phyloP scores from a whole-genome alignment of 306 rosid species.

The Cicer bijugum region DNA sequence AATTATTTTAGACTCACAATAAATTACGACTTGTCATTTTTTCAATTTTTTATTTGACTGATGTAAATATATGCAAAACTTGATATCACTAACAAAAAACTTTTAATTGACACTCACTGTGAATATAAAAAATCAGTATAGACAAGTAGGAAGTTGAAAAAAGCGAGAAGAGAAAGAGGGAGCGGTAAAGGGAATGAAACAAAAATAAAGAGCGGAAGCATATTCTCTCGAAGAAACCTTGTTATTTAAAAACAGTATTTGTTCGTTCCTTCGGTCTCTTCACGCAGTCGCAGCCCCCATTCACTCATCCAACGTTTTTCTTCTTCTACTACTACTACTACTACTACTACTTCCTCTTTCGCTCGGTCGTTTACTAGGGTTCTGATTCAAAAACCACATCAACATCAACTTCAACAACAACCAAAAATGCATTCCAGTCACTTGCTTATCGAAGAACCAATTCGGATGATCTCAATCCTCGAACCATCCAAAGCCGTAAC shows the following conservation, averaged over 20 bases:
- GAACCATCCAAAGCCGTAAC: slow-evolving; percentile 85
- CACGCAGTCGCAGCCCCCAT: slow-evolving; percentile 33
- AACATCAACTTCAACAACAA: background rate
- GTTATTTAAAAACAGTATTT: background rate
- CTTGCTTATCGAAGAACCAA: slow-evolving; percentile 92
- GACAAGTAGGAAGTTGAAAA: background rate
- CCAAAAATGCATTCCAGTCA: slow-evolving; percentile 88
- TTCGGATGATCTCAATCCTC: slow-evolving; percentile 90
- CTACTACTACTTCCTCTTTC: background rate
- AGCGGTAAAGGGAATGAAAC: background rate
- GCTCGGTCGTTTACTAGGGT: slow-evolving; percentile 3
- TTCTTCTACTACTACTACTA: background rate
- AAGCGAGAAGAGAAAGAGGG: background rate
- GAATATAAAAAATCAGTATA: too few relatives aligned
- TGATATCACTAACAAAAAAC: too few relatives aligned
- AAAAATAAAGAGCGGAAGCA: slow-evolving; percentile 14
- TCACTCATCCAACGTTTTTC: slow-evolving; percentile 1
- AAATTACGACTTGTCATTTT: too few relatives aligned
- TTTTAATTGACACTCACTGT: too few relatives aligned
- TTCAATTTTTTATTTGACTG: too few relatives aligned
- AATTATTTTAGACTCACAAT: too few relatives aligned
- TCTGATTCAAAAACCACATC: background rate
- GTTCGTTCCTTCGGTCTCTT: slow-evolving; percentile 29
- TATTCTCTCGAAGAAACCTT: slow-evolving; percentile 39
- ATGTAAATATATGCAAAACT: too few relatives aligned